phyloP scores from a whole-genome alignment of 106 monocot species.

The Xerophyta viscosa region DNA sequence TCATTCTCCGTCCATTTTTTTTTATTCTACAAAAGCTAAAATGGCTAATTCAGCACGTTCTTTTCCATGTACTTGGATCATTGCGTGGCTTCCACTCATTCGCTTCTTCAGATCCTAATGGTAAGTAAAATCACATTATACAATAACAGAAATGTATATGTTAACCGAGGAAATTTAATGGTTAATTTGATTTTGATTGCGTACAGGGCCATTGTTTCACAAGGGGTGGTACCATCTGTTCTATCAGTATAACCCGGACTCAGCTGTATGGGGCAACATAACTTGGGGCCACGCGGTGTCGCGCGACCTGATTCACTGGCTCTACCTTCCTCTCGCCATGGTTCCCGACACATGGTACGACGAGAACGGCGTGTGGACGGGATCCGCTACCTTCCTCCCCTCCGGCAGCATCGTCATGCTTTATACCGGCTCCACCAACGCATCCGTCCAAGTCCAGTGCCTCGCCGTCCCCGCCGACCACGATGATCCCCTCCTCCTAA shows the following conservation, averaged over 20 bases:
- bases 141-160: background rate
- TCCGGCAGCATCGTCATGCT: constrained; percentile 40
- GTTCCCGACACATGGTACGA: constrained; percentile 69
- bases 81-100: background rate
- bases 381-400: constrained; percentile 55
- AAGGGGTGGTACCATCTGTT: constrained; percentile 74
- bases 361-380: constrained; percentile 58
- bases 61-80: background rate
- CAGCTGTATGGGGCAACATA: constrained; percentile 74
- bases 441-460: constrained; percentile 56
- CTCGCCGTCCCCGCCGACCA: constrained; percentile 43
- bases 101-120: constrained; percentile 40
- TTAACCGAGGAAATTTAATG: no score
- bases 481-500: constrained; percentile 37
- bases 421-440: constrained; percentile 64
- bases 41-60: constrained; percentile 6
- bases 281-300: constrained; percentile 78
- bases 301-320: constrained; percentile 62
- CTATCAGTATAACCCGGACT: constrained; percentile 69
- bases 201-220: constrained; percentile 45
- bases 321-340: constrained; percentile 55
- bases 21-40: background rate
- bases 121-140: background rate
- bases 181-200: background rate
- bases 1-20: background rate